Base-by-base conservation (phyloP, 805 yeast genomes). In the Wickerhamiella allomyrinae region DNA sequence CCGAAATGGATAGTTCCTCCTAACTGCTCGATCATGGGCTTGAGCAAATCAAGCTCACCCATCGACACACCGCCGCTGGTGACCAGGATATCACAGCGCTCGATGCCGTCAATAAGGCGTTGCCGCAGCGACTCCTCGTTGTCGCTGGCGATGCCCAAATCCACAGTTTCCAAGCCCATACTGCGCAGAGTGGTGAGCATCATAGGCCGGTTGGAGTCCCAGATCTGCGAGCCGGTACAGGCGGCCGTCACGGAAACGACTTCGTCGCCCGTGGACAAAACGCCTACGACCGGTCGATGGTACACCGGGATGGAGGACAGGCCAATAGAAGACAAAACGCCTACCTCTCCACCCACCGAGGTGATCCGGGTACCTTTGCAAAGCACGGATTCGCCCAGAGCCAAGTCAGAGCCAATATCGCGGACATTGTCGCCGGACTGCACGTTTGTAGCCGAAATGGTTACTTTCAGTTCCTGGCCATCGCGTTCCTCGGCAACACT, bases 61-160 rank as follows among this genome's bases (percentile, higher is more conserved):
- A 72, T 72, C 1, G 77, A 72, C 2, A 72, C 77, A 20, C 77
- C 77, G 2, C 77, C 77, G 1, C 73, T 66, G 2, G 77, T 71
- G 29, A 72, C 59, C 29, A 72, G 48, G 29, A 64, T 64, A 43
- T 72, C 76, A 11, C 66, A 53, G 4, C 46, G 25, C 5, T 48
- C 44, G 20, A 67, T 54, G 0, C 65, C 63, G 0, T 41, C 38
- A 1, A 37, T 20, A 5, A 69, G 49, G 9, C 42, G 38, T 3
- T 40, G 37, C 15, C 48, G 56, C 5, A 71, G 51, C 0, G 51
- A 43, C 1, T 41, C 50, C 9, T 61, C 49, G 10, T 55, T 55
- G 48, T 74, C 79, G 2, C 59, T 41, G 3, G 69, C 74, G 40
- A 73, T 71, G 1, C 77, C 77, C 20, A 72, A 51, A 49, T 74